Conservation (phyloP, 805 yeast genomes). For the Candida boidinii region DNA sequence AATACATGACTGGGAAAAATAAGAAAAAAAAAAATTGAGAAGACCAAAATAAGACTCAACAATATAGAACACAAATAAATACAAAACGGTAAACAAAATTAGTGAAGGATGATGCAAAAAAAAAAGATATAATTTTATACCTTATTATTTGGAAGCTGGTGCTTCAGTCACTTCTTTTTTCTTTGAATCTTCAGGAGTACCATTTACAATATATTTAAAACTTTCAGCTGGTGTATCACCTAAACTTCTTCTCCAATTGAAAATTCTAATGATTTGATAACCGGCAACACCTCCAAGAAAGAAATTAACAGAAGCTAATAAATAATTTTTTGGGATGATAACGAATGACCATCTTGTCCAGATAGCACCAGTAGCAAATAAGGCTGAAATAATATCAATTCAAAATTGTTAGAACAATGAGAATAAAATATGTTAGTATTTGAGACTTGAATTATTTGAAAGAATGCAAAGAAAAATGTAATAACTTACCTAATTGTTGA, state of each 20-base stretch:
- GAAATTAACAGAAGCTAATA: constrained; percentile 90
- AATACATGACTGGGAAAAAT: no score
- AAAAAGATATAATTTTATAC: no score
- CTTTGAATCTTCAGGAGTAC: constrained; percentile 16
- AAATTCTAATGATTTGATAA: constrained; percentile 67
- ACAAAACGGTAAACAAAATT: no score
- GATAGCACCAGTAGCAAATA: constrained; percentile 84
- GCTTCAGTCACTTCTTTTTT: not conserved
- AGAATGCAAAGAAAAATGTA: constrained; percentile 3
- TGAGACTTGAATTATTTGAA: not conserved
- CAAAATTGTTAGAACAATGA: no score
- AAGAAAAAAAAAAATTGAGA: no score
- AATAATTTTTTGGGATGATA: constrained; percentile 76
- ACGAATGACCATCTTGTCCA: constrained; percentile 99
- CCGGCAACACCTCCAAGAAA: constrained; percentile 89
- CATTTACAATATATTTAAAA: constrained; percentile 48
- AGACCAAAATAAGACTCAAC: no score
- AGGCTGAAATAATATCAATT: constrained; percentile 41
- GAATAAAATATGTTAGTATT: constrained; percentile 2
- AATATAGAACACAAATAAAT: no score
- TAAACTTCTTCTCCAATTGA: constrained; percentile 48
- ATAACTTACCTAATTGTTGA: constrained; percentile 45
- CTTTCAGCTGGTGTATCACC: constrained; percentile 61
- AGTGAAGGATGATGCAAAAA: no score
- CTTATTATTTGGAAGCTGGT: no score